phyloP scores from a whole-genome alignment of 164 flowering plant species.

The Taxillus chinensis region DNA sequence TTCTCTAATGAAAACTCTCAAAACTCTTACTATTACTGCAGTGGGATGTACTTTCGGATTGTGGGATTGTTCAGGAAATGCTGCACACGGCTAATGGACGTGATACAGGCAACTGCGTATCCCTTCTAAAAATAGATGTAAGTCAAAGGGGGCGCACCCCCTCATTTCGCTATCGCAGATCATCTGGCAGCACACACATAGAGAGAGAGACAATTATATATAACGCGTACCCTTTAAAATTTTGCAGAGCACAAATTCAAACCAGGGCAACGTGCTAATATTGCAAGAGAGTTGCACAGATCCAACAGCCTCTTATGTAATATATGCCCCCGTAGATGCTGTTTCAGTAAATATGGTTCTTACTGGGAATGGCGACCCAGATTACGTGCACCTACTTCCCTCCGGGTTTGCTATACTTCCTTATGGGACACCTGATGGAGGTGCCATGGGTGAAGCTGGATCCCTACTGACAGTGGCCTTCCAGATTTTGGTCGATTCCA shows the following conservation, averaged over 20 bases:
- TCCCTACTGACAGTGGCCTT: conserved; percentile 79
- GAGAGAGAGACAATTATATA: too few relatives aligned
- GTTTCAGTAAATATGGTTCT: conserved; percentile 78
- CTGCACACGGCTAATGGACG: conserved; percentile 90
- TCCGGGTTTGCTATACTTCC: conserved; percentile 95
- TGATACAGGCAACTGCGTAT: conserved; percentile 74
- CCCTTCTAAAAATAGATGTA: conserved; percentile 76
- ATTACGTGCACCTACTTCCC: conserved; percentile 84
- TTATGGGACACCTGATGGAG: conserved; percentile 30
- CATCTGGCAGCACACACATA: too few relatives aligned
- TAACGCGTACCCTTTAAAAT: not conserved
- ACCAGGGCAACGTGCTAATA: conserved; percentile 94
- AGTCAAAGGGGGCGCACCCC: conserved; percentile 6
- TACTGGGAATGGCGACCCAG: conserved; percentile 73
- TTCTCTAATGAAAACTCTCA: too few relatives aligned
- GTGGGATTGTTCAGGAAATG: conserved; percentile 84
- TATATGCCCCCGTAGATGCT: conserved; percentile 85
- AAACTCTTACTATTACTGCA: conserved; percentile 12
- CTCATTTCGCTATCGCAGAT: not conserved
- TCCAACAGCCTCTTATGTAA: conserved; percentile 66
- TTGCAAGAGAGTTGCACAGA: conserved; percentile 89
- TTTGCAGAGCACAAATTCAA: conserved; percentile 68
- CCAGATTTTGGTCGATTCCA: conserved; percentile 77
- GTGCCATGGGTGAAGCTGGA: conserved; percentile 38
- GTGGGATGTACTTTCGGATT: conserved; percentile 95